Percentiles rank a stretch among this genome's conserved stretches.
Conservation (phyloP, 495 filamentous ascomycete genomes). For the Chaetomium fimeti region DNA sequence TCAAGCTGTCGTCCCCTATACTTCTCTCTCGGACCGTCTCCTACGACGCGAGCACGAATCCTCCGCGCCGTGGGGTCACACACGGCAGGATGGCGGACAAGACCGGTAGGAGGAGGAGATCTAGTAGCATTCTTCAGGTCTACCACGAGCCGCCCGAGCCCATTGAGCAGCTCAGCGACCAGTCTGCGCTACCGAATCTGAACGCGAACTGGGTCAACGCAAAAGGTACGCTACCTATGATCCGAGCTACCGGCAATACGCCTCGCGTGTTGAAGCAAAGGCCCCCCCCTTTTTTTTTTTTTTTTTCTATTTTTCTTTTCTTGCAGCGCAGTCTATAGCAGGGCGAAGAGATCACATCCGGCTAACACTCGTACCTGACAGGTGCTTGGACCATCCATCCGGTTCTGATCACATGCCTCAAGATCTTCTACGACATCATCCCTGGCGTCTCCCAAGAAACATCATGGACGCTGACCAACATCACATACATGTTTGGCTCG, state of each 20-base stretch:
- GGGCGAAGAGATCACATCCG: neutral
- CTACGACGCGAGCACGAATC: slow-evolving; percentile 72
- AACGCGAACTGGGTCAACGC: slow-evolving; percentile 99
- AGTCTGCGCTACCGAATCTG: slow-evolving; percentile 88
- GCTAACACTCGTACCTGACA: slow-evolving; percentile 38
- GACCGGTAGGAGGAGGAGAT: slow-evolving; percentile 75
- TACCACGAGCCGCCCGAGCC: slow-evolving; percentile 94
- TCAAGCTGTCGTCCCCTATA: slow-evolving; percentile 79
- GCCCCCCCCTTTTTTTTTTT: too few relatives aligned
- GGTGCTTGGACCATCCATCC: slow-evolving; percentile 97
- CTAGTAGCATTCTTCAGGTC: slow-evolving; percentile 82
- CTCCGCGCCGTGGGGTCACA: slow-evolving; percentile 50
- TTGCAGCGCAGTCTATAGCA: neutral
- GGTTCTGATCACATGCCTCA: slow-evolving; percentile 82
- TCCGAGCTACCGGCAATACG: slow-evolving; percentile 3
- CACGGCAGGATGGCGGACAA: slow-evolving; percentile 50
- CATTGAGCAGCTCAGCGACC: slow-evolving; percentile 92
- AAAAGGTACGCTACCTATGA: slow-evolving; percentile 66
- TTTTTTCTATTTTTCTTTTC: too few relatives aligned
- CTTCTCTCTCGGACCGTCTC: slow-evolving; percentile 75
- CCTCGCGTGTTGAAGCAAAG: neutral
- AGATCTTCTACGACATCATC: slow-evolving; percentile 94
- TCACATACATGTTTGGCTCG: slow-evolving; percentile 97
- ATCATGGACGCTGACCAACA: slow-evolving; percentile 97
- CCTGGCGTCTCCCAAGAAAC: slow-evolving; percentile 94